Evolutionary conservation across 768 basidiomycete genomes (phyloP).

Genomic region (Suillus ampliporus): DNA sequence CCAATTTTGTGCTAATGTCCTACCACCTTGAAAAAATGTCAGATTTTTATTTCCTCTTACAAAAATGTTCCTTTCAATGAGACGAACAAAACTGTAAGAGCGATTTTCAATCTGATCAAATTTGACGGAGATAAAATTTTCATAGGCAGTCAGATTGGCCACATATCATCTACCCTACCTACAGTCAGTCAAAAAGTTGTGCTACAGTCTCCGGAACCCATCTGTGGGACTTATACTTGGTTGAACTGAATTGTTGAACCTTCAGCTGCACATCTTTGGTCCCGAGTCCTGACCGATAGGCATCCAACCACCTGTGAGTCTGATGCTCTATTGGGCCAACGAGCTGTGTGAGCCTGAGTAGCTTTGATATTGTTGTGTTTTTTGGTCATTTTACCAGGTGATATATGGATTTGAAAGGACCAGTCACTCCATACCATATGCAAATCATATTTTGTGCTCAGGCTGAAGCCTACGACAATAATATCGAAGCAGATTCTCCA

Average conservation of each 20-base stretch:
- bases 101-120: slow-evolving; percentile 1
- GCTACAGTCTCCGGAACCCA: background rate
- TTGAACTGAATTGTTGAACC: slow-evolving; percentile 17
- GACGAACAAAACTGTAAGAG: background rate
- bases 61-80: slow-evolving; percentile 8
- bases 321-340: no score
- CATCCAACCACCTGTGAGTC: slow-evolving; percentile 12
- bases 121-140: slow-evolving; percentile 12
- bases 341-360: no score
- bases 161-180: background rate
- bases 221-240: slow-evolving; percentile 9
- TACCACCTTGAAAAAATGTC: slow-evolving; percentile 11
- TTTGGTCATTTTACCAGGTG: no score
- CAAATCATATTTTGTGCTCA: no score
- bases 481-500: no score
- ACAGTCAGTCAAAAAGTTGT: slow-evolving; percentile 4
- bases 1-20: slow-evolving; percentile 19
- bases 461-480: no score
- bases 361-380: no score
- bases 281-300: slow-evolving; percentile 15
- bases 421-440: no score
- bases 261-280: slow-evolving; percentile 21
- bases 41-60: slow-evolving; percentile 17
- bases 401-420: no score
- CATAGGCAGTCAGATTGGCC: background rate